These are phyloP conservation scores for Auriscalpium microsporum DNA, from an alignment of 768 basidiomycete species.

Conservation along the genomic window DNA sequence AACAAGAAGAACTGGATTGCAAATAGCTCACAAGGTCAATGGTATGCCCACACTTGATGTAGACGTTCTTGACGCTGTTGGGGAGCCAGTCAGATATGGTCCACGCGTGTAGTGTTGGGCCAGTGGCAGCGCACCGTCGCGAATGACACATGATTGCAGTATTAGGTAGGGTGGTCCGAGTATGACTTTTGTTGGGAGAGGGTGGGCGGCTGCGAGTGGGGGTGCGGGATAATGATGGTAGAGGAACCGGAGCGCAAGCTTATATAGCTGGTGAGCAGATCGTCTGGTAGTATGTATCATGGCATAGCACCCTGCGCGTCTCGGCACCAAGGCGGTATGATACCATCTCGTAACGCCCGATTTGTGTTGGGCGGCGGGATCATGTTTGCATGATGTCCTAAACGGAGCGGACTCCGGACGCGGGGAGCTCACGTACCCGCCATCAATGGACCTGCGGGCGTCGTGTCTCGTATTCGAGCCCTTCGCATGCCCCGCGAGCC, in stretches of 20 bases:
- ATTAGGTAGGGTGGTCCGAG: background rate
- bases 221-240: background rate
- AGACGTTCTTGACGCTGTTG: conserved; percentile 1
- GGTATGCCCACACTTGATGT: background rate
- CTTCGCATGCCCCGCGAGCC: background rate
- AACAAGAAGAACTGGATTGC: background rate
- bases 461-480: background rate
- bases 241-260: background rate
- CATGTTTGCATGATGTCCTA: background rate
- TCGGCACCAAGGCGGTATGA: background rate
- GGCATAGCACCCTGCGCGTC: background rate
- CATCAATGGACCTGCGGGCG: background rate
- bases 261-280: background rate
- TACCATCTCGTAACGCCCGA: background rate
- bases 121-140: background rate
- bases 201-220: background rate
- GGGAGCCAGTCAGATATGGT: no score
- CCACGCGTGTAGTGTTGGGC: background rate
- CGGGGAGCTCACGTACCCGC: background rate
- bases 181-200: background rate
- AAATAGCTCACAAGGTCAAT: background rate
- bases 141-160: background rate
- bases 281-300: background rate
- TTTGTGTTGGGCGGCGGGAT: background rate
- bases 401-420: background rate